Base-by-base conservation (phyloP, 2,329 filamentous ascomycete genomes). In the Diaporthe capsici region DNA sequence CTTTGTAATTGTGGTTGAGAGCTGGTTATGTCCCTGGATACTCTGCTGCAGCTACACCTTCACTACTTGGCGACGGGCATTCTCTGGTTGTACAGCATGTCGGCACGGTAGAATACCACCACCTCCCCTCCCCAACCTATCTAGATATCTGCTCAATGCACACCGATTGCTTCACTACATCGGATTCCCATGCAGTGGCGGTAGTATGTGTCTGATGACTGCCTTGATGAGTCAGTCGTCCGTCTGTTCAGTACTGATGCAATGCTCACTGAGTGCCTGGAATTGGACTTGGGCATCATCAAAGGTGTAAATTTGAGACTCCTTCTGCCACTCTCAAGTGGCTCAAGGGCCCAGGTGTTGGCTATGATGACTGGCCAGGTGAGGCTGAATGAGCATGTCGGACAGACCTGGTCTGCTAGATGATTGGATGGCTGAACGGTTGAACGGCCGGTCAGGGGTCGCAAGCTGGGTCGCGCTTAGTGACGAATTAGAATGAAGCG, bases 361-460 rank as follows among this genome's bases (percentile, higher is more conserved):
- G 34, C 60, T 71, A 55, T 65, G 70, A 63, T 71, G 60, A 51
- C 57, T 63, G 44, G 42, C n/a, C 53, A 37, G 71, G 71, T 51
- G 68, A 76, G 73, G 75, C 68, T 76, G 61, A 58, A 72, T n/a
- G 57, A 53, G 60, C 34, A 73, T n/a, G 55, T 58, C 51, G 61
- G 51, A 47, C 31, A 49, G 10, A 15, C 37, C 51, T 49, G 51
- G 51, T 10, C 44, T 31, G 57, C 58, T 49, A 34, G 17, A 61
- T 34, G 68, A 22, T 47, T 58, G 51, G 72, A 34, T 17, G 57
- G 73, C 31, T 37, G 63, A 39, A 37, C 44, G 44, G 63, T 51
- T 51, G 44, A 9, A 67, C 63, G 47, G 63, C 63, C 51, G 63
- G 28, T 53, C 63, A 68, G 63, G 63, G 68, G 61, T 60, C 44